Base-by-base conservation (phyloP, 1,284 basidiomycete species). In the Neolentinus lepideus region DNA sequence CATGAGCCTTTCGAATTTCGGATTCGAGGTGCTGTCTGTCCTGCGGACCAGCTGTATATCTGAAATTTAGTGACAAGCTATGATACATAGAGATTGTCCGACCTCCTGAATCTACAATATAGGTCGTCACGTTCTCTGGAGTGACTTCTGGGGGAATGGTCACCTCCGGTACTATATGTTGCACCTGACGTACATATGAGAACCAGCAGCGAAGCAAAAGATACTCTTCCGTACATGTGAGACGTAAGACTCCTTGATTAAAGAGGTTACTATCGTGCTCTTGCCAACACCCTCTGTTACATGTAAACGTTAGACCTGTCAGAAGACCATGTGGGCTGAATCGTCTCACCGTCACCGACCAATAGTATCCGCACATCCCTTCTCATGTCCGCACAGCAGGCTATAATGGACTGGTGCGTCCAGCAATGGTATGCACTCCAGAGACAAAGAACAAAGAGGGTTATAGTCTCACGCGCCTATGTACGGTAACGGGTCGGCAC, bases 141-240 rank as follows among this genome's bases (percentile, higher is more conserved):
- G 94, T 95, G 50, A 96, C 92, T 71, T 94, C 92, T 66, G 94
- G 92, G 8, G 94, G 94, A 57, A 97, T 95, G 3, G 94, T 97
- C 51, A 97, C 92, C 72, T 97, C 94, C 14, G 94, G 94, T 19
- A 97, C 88, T 66, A 95, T 79, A 64, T 93, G 91, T 71, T 90
- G 93, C 56, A 92, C 92, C 91, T 92, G 63, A 63, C 38, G 21
- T 25, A 48, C 56, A 12, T 14, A 31, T 54, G 38, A 43, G 38
- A 16, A n/a, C 38, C 12, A 45, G 19, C 9, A 11, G 14, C n/a
- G 22, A 45, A 26, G 29, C 25, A 26, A 11, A 43, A 21, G n/a
- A 35, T 10, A 54, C 11, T 26, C 19, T 43, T 25, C 72, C 84
- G 64, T 67, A 95, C 94, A 73, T 93, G 89, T 47, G 89, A 77